phyloP scores from a whole-genome alignment of 768 basidiomycete genomes.

The Scleroderma citrinum region DNA sequence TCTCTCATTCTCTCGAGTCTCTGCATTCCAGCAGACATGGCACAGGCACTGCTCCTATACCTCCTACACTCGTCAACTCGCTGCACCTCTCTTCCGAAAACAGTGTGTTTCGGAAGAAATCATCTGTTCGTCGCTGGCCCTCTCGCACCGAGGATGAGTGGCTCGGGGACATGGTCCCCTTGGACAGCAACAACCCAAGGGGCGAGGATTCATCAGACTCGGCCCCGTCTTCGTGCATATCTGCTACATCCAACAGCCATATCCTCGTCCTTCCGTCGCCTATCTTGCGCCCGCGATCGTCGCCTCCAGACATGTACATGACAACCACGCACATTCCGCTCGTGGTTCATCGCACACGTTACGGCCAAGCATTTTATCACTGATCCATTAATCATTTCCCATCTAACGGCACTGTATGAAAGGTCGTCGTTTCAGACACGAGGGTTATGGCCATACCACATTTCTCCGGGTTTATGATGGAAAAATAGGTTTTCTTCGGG shows the following conservation, averaged over 20 bases:
- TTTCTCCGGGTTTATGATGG: background rate
- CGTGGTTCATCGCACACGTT: slow-evolving; percentile 5
- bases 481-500: slow-evolving; percentile 1
- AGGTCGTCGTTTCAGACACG: slow-evolving; percentile 22
- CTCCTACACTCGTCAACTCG: slow-evolving; percentile 51
- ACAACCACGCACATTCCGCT: slow-evolving; percentile 6
- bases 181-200: slow-evolving; percentile 6
- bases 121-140: slow-evolving; percentile 31
- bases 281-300: slow-evolving; percentile 19
- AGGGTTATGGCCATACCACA: slow-evolving; percentile 6
- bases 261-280: slow-evolving; percentile 14
- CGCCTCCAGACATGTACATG: slow-evolving; percentile 10
- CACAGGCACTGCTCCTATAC: slow-evolving; percentile 44
- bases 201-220: slow-evolving; percentile 10
- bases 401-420: slow-evolving; percentile 11
- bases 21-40: slow-evolving; percentile 19
- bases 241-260: slow-evolving; percentile 12
- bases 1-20: background rate
- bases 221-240: slow-evolving; percentile 14
- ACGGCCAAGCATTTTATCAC: slow-evolving; percentile 12
- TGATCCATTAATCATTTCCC: slow-evolving; percentile 9
- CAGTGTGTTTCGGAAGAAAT: slow-evolving; percentile 42
- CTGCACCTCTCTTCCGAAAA: slow-evolving; percentile 47
- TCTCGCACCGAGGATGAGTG: slow-evolving; percentile 52
- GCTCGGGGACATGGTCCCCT: slow-evolving; percentile 59